A percentile compares a stretch with the other conserved stretches of the same genome.
phyloP scores from a whole-genome alignment of 1,284 basidiomycete species.

The Austropuccinia psidii region DNA sequence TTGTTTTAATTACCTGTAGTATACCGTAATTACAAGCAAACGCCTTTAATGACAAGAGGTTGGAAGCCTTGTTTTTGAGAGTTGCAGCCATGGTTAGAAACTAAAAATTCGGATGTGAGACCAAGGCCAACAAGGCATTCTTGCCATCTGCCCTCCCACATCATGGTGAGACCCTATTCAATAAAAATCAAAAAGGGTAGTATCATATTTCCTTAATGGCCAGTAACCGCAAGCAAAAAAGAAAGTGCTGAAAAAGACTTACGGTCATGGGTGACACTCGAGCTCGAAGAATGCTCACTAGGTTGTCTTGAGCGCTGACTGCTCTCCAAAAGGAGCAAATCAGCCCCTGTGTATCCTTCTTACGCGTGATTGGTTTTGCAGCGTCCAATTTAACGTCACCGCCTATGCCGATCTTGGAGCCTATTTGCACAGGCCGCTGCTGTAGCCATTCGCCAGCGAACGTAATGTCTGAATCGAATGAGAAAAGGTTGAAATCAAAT shows the following conservation, averaged over 20 bases:
- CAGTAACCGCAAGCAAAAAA: too few relatives aligned
- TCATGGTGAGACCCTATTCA: conserved; percentile 32
- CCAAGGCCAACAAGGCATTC: conserved; percentile 28
- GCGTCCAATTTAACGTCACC: too few relatives aligned
- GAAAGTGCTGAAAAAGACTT: too few relatives aligned
- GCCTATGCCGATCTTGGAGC: too few relatives aligned
- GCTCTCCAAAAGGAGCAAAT: conserved; percentile 23
- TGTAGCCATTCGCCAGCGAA: conserved; percentile 55
- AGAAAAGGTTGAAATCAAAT: conserved; percentile 95
- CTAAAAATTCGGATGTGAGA: conserved; percentile 27
- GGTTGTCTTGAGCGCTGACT: neutral
- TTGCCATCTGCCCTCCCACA: conserved; percentile 34
- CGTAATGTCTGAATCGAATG: conserved; percentile 90
- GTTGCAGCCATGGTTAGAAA: too few relatives aligned
- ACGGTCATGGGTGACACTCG: conserved; percentile 21
- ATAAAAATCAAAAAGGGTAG: neutral
- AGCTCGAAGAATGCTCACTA: conserved; percentile 15
- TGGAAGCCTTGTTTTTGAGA: too few relatives aligned
- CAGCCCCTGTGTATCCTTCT: neutral
- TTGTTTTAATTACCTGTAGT: too few relatives aligned
- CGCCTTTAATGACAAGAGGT: too few relatives aligned
- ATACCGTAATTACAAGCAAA: too few relatives aligned
- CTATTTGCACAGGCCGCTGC: too few relatives aligned
- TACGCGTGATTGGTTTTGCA: too few relatives aligned
- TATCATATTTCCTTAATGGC: neutral